A percentile compares a stretch with the other conserved stretches of the same genome.
phyloP scores from a whole-genome alignment of 257 asterid species.

The Capsicum pubescens region DNA sequence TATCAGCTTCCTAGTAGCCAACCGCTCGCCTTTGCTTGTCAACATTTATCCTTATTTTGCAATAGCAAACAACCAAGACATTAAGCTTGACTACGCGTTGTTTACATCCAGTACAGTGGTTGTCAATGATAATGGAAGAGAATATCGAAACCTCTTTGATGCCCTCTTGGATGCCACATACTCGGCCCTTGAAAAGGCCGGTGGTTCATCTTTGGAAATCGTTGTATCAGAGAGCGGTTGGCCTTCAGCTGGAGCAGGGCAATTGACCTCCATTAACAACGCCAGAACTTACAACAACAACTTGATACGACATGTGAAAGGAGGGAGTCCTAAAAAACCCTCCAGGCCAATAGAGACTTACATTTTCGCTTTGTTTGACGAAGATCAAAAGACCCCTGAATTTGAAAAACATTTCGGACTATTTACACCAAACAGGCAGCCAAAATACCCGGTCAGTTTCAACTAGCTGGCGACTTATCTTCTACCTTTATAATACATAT shows the following conservation, averaged over 20 bases:
- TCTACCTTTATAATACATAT: neutral
- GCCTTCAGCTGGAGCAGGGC: constrained; percentile 47
- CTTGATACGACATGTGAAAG: constrained; percentile 35
- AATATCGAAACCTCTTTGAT: constrained; percentile 40
- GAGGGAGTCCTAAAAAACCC: constrained; percentile 45
- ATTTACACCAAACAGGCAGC: constrained; percentile 32
- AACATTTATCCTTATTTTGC: constrained; percentile 44
- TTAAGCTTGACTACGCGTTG: constrained; percentile 40
- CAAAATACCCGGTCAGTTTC: constrained; percentile 39
- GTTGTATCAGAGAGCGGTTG: constrained; percentile 55
- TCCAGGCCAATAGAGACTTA: constrained; percentile 40
- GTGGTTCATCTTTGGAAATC: constrained; percentile 39
- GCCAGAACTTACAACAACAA: constrained; percentile 40
- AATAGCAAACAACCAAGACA: neutral
- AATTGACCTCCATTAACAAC: constrained; percentile 33
- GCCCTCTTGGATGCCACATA: constrained; percentile 46
- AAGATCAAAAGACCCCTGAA: constrained; percentile 41
- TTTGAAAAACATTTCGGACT: constrained; percentile 42
- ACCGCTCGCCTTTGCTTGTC: constrained; percentile 38
- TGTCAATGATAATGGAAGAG: constrained; percentile 33
- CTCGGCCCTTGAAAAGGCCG: constrained; percentile 44
- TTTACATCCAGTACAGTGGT: constrained; percentile 32
- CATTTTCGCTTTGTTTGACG: constrained; percentile 45
- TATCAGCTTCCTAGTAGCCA: constrained; percentile 34
- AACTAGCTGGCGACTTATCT: neutral